Evolutionary conservation across 768 basidiomycete species (phyloP).

Genomic region (Dioszegia hungarica): DNA sequence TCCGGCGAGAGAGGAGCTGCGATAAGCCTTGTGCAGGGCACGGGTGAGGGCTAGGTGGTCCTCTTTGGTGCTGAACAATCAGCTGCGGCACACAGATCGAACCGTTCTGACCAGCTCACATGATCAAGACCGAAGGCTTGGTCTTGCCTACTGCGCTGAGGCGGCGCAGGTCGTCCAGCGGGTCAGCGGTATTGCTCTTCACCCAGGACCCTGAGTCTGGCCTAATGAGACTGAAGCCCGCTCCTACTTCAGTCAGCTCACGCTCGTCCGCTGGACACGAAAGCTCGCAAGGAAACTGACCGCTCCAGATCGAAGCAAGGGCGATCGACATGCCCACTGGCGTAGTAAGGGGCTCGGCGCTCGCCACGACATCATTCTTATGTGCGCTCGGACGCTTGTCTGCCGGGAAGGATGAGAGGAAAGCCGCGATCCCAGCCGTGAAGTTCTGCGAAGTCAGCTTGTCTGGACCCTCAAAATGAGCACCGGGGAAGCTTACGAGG

Average conservation of each 20-base stretch:
- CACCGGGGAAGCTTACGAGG: slow-evolving; percentile 48
- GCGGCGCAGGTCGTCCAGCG: slow-evolving; percentile 19
- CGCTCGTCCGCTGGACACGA: too few relatives aligned
- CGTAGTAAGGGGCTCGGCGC: slow-evolving; percentile 65
- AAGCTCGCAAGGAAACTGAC: too few relatives aligned
- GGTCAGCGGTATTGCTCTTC: slow-evolving; percentile 10
- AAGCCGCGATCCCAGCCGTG: slow-evolving; percentile 80
- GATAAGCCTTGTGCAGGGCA: slow-evolving; percentile 57
- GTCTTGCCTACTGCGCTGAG: slow-evolving; percentile 8
- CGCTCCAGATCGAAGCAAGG: slow-evolving; percentile 60
- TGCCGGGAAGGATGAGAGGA: slow-evolving; percentile 68
- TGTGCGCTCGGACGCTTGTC: slow-evolving; percentile 59
- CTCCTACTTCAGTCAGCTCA: slow-evolving; percentile 21
- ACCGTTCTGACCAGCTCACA: slow-evolving; percentile 32
- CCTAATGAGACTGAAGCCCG: slow-evolving; percentile 38
- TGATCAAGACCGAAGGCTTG: slow-evolving; percentile 69
- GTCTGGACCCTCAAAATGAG: too few relatives aligned
- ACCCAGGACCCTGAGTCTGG: slow-evolving; percentile 14
- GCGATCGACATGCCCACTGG: slow-evolving; percentile 74
- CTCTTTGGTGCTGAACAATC: slow-evolving; percentile 50
- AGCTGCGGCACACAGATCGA: not conserved
- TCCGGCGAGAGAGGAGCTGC: slow-evolving; percentile 61
- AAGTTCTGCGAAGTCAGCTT: slow-evolving; percentile 54
- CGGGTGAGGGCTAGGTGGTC: slow-evolving; percentile 60
- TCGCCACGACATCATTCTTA: slow-evolving; percentile 70